Percentiles rank a stretch among this genome's conserved stretches.
Evolutionary conservation across 192 early-diverging fungal species (phyloP).

Genomic region (Coemansia sp.): DNA sequence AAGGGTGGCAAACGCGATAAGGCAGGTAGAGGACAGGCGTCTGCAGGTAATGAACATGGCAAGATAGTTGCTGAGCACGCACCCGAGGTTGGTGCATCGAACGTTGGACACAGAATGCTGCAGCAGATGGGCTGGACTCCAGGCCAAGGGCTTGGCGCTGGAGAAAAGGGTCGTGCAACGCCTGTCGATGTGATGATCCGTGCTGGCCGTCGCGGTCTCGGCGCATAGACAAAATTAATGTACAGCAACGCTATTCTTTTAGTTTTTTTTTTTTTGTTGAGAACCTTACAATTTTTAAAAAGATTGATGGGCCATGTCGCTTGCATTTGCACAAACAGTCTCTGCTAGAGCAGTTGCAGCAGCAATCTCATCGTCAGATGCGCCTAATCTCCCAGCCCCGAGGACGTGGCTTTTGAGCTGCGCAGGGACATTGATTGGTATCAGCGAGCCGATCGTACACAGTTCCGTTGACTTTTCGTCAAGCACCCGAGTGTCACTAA

Average conservation of each 20-base stretch:
- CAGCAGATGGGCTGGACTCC: constrained; percentile 55
- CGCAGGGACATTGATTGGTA: constrained; percentile 30
- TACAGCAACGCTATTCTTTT: too few species aligned
- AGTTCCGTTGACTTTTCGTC: constrained; percentile 33
- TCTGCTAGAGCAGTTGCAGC: constrained; percentile 20
- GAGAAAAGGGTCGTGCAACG: constrained; percentile 41
- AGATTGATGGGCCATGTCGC: not conserved
- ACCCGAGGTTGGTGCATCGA: constrained; percentile 44
- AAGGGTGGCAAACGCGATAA: constrained; percentile 7
- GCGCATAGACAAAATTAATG: constrained; percentile 15
- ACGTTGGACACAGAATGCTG: constrained; percentile 54
- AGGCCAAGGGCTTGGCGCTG: constrained; percentile 43
- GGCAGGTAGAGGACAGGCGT: not conserved
- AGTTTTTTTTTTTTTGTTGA: too few species aligned
- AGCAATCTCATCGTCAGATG: constrained; percentile 20
- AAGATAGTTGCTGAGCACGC: constrained; percentile 42
- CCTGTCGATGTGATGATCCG: constrained; percentile 50
- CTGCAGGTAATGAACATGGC: constrained; percentile 10
- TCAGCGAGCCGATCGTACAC: constrained; percentile 30
- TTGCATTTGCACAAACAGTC: constrained; percentile 6
- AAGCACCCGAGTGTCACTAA: constrained; percentile 27
- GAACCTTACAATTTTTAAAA: too few species aligned
- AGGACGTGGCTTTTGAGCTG: constrained; percentile 46
- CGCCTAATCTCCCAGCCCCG: constrained; percentile 28
- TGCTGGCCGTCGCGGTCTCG: constrained; percentile 44